Conservation (phyloP, 352 stramenopile species). For the Globisporangium carolinianum region DNA sequence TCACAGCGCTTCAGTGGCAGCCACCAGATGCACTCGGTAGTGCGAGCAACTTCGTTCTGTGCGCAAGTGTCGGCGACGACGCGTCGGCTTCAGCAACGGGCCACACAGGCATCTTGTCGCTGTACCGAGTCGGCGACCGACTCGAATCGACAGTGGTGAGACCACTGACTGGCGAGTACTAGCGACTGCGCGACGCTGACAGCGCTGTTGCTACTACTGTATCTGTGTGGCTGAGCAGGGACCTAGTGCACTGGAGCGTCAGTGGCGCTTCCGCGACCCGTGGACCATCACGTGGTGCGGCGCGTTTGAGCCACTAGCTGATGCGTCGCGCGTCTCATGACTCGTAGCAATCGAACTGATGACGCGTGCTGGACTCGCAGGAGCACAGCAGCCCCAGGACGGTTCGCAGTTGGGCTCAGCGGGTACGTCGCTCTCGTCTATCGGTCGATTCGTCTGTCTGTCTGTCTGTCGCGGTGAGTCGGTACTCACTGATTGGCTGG, state of each 20-base stretch:
- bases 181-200: too few species aligned
- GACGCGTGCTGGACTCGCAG: not conserved
- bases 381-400: conserved; percentile 3
- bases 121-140: too few species aligned
- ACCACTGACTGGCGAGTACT: not conserved
- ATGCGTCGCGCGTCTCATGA: too few species aligned
- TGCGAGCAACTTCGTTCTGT: not conserved
- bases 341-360: too few species aligned
- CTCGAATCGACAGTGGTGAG: not conserved
- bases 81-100: not conserved
- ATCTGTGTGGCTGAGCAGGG: not conserved
- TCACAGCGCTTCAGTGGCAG: conserved; percentile 12
- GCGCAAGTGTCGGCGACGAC: not conserved
- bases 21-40: not conserved
- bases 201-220: not conserved
- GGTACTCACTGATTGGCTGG: not conserved
- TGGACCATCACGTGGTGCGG: conserved; percentile 11
- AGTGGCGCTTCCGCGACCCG: conserved; percentile 4
- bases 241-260: not conserved
- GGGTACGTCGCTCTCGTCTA: not conserved
- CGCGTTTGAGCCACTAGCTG: too few species aligned
- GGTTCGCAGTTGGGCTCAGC: conserved; percentile 10
- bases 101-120: not conserved
- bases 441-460: not conserved
- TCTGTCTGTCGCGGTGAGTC: too few species aligned